phyloP scores from a whole-genome alignment of 2,329 filamentous ascomycete genomes.

The Leptographium lundbergii region DNA sequence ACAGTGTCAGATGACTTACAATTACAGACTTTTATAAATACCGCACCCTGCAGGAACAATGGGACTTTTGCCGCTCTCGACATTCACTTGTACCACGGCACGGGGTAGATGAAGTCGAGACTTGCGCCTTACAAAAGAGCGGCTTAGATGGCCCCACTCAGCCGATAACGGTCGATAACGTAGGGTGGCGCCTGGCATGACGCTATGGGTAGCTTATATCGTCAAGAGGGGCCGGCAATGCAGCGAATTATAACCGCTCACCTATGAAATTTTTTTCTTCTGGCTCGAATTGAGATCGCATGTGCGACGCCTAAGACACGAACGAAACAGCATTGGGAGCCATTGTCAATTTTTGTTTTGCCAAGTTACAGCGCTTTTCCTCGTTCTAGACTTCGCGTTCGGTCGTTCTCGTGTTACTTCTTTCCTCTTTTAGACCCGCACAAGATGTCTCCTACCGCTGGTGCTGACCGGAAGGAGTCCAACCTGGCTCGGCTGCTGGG shows the following conservation, averaged over 20 bases:
- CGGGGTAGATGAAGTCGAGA: too few relatives aligned
- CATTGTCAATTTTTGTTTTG: not conserved
- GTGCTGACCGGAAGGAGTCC: conserved; percentile 62
- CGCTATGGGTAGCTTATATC: not conserved
- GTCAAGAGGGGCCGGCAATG: not conserved
- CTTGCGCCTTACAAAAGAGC: not conserved
- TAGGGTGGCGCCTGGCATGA: not conserved
- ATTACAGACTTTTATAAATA: too few relatives aligned
- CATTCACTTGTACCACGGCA: too few relatives aligned
- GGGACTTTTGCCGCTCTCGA: too few relatives aligned
- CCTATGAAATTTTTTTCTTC: conserved; percentile 2
- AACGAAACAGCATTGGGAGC: not conserved
- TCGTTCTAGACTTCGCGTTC: not conserved
- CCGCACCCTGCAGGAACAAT: too few relatives aligned
- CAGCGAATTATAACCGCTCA: not conserved
- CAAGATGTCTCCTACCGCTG: conserved; percentile 46
- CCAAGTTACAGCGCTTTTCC: not conserved
- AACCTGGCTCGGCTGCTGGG: conserved; percentile 78
- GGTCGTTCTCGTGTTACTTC: too few relatives aligned
- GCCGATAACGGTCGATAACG: not conserved
- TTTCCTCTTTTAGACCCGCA: not conserved
- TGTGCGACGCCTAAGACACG: not conserved
- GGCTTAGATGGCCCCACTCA: not conserved
- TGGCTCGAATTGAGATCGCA: not conserved
- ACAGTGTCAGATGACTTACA: too few relatives aligned